Evolutionary conservation across 2,329 filamentous ascomycete species (phyloP), one percentile per base, ranked within the genome.

Genomic region (Calycina marina): DNA sequence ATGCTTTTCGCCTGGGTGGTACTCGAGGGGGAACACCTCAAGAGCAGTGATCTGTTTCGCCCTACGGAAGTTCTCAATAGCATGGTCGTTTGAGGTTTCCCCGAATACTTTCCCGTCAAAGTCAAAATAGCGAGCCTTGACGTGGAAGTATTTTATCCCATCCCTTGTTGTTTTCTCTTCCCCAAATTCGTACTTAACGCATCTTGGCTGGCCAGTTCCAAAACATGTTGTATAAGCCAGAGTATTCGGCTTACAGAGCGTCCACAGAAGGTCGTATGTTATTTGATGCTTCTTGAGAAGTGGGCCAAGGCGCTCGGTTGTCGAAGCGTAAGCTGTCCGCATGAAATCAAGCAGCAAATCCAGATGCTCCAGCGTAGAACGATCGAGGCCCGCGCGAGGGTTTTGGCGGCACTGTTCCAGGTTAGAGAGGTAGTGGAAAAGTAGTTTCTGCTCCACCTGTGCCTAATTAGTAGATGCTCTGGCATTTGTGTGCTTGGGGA

Each of bases 201-300:
- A 47, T 32, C 35, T 33, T 37, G 29, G 41, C 36, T 45, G 36
- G 14, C 35, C 15, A 10, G 34, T 46, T 10, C 41, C 38, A 18
- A 31, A 28, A 36, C 34, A 45, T 9, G 26, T 50, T 9, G 46
- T 53, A 37, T 46, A 52, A 26, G 51, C 30, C 22, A 45, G 25
- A 11, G 32, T 44, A 28, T 53, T 51, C 25, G 47, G 46, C 35
- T 56, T 56, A 33, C 56, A 58, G 24, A 58, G 42, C 13, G 46
- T 41, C 47, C 39, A 55, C 6, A 58, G 46, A 27, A 57, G 46
- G 40, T 56, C 42, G 39, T 55, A 56, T 17, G 43, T 56, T 40
- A 56, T 55, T 28, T 53, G 6, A 22, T 29, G 5, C 18, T 45
- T 29, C 36, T 45, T 29, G 11, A 56, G 37, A 34, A 55, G 47